Percentiles rank a stretch among this genome's conserved stretches.
Conservation (phyloP, 225 moss, liverwort and hornwort genomes). For the Pseudisothecium myosuroides region DNA sequence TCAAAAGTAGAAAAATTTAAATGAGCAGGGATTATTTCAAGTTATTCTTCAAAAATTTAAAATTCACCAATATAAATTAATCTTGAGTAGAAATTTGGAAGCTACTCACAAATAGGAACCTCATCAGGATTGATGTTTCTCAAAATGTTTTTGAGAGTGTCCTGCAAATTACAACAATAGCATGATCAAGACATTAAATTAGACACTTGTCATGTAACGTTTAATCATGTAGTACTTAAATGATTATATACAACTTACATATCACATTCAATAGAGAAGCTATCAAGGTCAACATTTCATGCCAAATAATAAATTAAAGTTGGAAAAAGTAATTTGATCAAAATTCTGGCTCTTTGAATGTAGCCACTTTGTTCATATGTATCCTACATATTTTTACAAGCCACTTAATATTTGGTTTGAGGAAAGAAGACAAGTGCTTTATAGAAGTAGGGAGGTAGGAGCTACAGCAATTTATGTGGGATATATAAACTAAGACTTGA, state of each 20-base stretch:
- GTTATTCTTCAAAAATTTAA: background rate
- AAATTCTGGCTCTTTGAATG: background rate
- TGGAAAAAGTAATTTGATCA: background rate
- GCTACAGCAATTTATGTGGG: background rate
- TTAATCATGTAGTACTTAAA: background rate
- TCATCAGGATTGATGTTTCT: background rate
- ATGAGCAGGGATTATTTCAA: background rate
- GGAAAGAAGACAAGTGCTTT: background rate
- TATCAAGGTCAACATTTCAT: background rate
- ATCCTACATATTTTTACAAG: background rate
- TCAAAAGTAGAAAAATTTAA: background rate
- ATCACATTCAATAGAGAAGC: background rate
- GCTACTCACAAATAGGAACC: background rate
- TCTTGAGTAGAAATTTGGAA: background rate
- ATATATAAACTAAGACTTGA: background rate
- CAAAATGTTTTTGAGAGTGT: background rate
- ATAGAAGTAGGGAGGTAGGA: background rate
- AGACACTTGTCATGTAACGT: background rate
- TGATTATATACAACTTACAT: background rate
- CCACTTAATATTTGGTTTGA: background rate
- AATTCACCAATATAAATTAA: no score
- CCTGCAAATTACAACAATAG: background rate
- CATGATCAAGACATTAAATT: background rate
- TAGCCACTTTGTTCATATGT: background rate
- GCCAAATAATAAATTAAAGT: background rate